These are phyloP conservation scores for Firmiana major DNA, from an alignment of 345 rosid genomes.

Conservation along the genomic window DNA sequence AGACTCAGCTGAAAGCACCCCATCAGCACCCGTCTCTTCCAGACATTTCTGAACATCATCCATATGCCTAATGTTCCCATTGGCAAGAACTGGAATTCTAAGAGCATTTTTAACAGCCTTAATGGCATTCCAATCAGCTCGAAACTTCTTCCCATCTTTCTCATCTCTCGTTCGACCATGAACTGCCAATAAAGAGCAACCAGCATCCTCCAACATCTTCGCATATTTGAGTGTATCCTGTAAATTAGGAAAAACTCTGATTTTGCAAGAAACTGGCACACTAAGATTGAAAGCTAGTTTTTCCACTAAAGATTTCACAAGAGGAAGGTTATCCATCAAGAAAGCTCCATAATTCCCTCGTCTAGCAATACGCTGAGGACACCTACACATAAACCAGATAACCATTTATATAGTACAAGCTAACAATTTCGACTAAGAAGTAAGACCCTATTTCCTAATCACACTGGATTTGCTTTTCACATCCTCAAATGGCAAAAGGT, in stretches of 20 bases:
- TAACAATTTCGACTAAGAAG: neutral
- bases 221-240: conserved; percentile 79
- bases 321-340: conserved; percentile 90
- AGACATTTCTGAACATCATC: conserved; percentile 67
- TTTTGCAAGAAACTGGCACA: conserved; percentile 90
- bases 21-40: conserved; percentile 74
- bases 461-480: neutral
- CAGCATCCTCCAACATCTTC: conserved; percentile 91
- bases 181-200: conserved; percentile 87
- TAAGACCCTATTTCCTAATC: neutral
- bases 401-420: neutral
- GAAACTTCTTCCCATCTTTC: conserved; percentile 78
- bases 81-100: conserved; percentile 82
- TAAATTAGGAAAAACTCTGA: conserved; percentile 68
- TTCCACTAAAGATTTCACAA: conserved; percentile 77
- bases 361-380: conserved; percentile 92
- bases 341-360: conserved; percentile 94
- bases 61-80: conserved; percentile 82
- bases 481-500: neutral
- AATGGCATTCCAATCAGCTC: conserved; percentile 79
- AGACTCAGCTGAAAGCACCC: conserved; percentile 93
- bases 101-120: conserved; percentile 73
- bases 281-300: conserved; percentile 58
- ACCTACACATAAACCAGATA: conserved; percentile 37
- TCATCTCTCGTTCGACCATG: conserved; percentile 88